Evolutionary conservation across 352 stramenopile genomes (phyloP).

Genomic region (Globisporangium apiculatum): DNA sequence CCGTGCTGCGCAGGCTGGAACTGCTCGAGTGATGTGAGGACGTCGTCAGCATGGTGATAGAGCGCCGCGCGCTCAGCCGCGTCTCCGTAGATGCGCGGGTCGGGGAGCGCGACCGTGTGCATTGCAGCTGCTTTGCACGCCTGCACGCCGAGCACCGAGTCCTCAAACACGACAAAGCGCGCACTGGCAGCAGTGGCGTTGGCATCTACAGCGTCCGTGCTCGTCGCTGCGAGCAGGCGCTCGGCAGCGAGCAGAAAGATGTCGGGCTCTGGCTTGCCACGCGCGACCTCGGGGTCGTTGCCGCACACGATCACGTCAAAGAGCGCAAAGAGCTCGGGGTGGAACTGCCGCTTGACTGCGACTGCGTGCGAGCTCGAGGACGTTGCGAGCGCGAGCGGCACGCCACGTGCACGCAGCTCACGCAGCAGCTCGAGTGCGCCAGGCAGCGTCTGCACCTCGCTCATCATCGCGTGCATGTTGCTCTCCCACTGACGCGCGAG

Average conservation of each 20-base stretch:
- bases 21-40: conserved; percentile 50
- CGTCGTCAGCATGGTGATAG: conserved; percentile 52
- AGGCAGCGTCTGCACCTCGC: conserved; percentile 42
- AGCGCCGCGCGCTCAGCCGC: conserved; percentile 30
- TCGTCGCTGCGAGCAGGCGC: conserved; percentile 39
- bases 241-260: conserved; percentile 70
- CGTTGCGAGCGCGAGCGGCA: conserved; percentile 64
- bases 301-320: conserved; percentile 71
- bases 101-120: conserved; percentile 64
- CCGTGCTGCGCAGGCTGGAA: conserved; percentile 56
- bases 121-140: conserved; percentile 58
- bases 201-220: neutral
- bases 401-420: conserved; percentile 34
- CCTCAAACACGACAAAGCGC: conserved; percentile 71
- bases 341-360: conserved; percentile 50
- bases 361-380: conserved; percentile 64
- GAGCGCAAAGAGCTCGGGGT: conserved; percentile 68
- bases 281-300: conserved; percentile 59
- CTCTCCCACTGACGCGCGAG: conserved; percentile 58
- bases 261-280: conserved; percentile 69
- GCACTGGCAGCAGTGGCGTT: neutral
- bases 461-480: conserved; percentile 51
- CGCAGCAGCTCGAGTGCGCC: conserved; percentile 42
- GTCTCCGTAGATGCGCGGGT: conserved; percentile 56
- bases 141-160: conserved; percentile 61